Conservation (phyloP, 2,329 filamentous ascomycete species). For the Simplicillium sp. region DNA sequence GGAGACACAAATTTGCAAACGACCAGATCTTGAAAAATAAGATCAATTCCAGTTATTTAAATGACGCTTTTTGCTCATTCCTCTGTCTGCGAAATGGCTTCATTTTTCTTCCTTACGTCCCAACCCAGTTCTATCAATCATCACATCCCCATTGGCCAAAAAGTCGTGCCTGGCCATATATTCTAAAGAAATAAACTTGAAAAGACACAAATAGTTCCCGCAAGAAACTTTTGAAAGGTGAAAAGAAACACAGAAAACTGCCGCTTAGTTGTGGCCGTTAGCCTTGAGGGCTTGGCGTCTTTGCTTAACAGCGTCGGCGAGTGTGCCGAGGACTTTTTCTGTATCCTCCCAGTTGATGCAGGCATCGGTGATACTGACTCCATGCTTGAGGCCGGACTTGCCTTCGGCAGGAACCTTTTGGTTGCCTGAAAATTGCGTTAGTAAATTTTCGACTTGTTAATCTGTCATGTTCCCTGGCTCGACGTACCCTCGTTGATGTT, state of each 20-base stretch:
- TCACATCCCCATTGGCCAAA: no score
- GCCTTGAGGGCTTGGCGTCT: slow-evolving; percentile 42
- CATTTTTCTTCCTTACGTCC: no score
- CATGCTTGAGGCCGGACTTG: slow-evolving; percentile 77
- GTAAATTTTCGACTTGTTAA: background rate
- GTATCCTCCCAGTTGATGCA: slow-evolving; percentile 95
- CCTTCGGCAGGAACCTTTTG: slow-evolving; percentile 90
- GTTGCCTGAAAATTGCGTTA: slow-evolving; percentile 41
- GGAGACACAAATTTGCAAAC: no score
- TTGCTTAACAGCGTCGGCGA: slow-evolving; percentile 73
- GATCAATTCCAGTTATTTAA: no score
- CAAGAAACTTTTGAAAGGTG: background rate
- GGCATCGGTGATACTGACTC: slow-evolving; percentile 93
- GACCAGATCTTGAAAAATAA: no score
- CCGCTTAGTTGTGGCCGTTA: slow-evolving; percentile 12
- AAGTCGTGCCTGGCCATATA: no score
- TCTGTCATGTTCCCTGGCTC: background rate
- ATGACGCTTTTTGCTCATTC: no score
- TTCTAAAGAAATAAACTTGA: background rate
- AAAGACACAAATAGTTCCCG: background rate
- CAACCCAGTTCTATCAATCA: no score
- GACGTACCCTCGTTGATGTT: slow-evolving; percentile 81
- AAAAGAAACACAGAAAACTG: background rate
- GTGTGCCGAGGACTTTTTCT: slow-evolving; percentile 61
- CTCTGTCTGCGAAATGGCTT: no score